These are phyloP conservation scores for Yarrowia sp. DNA, from an alignment of 805 yeast species.

Conservation along the genomic window DNA sequence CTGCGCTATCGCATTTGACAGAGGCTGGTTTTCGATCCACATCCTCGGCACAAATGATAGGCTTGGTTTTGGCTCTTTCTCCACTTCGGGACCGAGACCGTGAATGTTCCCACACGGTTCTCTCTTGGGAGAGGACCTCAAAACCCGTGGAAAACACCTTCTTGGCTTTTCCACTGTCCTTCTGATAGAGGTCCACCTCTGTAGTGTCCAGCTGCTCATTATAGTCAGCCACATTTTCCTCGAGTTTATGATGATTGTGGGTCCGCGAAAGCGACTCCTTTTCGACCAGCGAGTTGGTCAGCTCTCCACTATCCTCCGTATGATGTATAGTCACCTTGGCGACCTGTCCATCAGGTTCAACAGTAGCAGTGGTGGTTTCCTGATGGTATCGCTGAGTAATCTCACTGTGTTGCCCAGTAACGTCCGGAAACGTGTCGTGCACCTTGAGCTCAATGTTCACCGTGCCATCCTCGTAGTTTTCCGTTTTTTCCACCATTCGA, in stretches of 20 bases:
- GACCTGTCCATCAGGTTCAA: conserved; percentile 18
- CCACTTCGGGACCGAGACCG: conserved; percentile 1
- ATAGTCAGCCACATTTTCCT: conserved; percentile 8
- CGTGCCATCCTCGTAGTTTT: neutral
- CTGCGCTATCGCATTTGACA: too few relatives aligned
- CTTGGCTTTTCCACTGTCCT: neutral
- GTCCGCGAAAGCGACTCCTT: neutral
- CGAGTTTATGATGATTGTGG: neutral
- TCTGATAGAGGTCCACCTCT: conserved; percentile 14
- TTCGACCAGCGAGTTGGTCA: conserved; percentile 6
- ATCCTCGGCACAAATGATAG: too few relatives aligned
- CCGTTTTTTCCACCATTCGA: neutral
- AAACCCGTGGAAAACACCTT: conserved; percentile 12
- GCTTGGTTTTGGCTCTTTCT: neutral
- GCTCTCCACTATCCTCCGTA: neutral
- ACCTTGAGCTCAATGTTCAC: neutral
- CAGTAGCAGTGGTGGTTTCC: neutral
- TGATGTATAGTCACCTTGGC: conserved; percentile 18
- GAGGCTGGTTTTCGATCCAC: too few relatives aligned
- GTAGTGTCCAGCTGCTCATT: conserved; percentile 1
- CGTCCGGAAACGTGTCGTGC: conserved; percentile 10
- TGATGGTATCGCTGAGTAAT: conserved; percentile 5
- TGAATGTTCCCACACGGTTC: conserved; percentile 10
- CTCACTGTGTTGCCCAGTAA: neutral
- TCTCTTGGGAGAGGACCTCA: conserved; percentile 1